These are phyloP conservation scores for Suillus americanus DNA, from an alignment of 768 basidiomycete species.

Conservation along the genomic window DNA sequence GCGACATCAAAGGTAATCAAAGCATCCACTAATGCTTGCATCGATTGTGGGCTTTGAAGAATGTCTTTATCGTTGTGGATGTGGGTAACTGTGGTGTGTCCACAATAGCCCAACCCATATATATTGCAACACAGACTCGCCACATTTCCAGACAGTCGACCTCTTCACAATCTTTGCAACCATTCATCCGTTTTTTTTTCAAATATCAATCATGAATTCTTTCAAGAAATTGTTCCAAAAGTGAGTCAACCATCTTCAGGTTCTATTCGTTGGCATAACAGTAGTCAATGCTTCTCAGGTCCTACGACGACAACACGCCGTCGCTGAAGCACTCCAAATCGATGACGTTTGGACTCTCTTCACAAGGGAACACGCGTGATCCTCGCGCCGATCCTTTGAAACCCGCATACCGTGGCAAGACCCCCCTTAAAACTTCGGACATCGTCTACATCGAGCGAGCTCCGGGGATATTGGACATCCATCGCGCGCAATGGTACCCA, in stretches of 20 bases:
- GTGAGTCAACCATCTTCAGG: slow-evolving; percentile 3
- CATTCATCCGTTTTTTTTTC: not conserved
- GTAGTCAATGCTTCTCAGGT: not conserved
- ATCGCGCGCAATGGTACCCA: not conserved
- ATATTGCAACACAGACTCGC: not conserved
- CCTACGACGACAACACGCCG: not conserved
- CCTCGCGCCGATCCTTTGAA: not conserved
- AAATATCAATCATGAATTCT: not conserved
- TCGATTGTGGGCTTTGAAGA: not conserved
- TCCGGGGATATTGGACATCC: slow-evolving; percentile 5
- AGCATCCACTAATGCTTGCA: not conserved
- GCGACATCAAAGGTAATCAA: not conserved
- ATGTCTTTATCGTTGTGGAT: not conserved
- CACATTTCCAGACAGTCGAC: not conserved
- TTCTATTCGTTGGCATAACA: not conserved
- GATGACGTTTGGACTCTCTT: slow-evolving; percentile 10
- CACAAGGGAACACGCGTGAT: not conserved
- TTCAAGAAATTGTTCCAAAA: slow-evolving; percentile 3
- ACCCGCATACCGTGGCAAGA: slow-evolving; percentile 10
- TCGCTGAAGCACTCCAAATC: slow-evolving; percentile 15
- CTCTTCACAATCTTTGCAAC: not conserved
- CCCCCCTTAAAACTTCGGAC: slow-evolving; percentile 11
- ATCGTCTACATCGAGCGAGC: slow-evolving; percentile 9
- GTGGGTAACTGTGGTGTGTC: not conserved
- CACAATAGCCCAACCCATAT: not conserved